phyloP scores from a whole-genome alignment of 345 rosid genomes.

The Dipteronia sinensis region DNA sequence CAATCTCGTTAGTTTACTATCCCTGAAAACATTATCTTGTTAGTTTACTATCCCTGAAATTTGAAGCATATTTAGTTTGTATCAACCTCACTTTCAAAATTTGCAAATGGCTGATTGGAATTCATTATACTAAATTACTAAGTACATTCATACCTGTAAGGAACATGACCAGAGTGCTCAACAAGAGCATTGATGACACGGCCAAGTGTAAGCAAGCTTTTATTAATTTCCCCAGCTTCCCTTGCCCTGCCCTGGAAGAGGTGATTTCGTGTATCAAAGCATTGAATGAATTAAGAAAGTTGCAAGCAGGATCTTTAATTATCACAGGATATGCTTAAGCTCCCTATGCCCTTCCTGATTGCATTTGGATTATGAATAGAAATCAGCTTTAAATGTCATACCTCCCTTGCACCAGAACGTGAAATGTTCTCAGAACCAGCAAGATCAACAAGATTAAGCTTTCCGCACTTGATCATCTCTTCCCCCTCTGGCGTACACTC shows the following conservation, averaged over 20 bases:
- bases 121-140: not conserved
- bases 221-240: constrained; percentile 99
- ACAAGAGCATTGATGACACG: constrained; percentile 96
- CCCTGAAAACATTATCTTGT: constrained; percentile 76
- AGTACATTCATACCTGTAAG: constrained; percentile 62
- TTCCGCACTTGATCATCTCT: constrained; percentile 98
- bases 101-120: constrained; percentile 5
- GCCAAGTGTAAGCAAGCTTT: constrained; percentile 98
- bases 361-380: not conserved
- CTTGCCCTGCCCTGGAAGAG: constrained; percentile 94
- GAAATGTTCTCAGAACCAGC: constrained; percentile 99
- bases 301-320: constrained; percentile 17
- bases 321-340: not conserved
- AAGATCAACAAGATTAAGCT: constrained; percentile 97
- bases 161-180: constrained; percentile 98
- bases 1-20: constrained; percentile 92
- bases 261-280: constrained; percentile 5
- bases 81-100: constrained; percentile 10
- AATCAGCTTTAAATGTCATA: constrained; percentile 28
- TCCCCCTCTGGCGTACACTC: constrained; percentile 98
- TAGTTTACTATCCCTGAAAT: constrained; percentile 89
- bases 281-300: not conserved
- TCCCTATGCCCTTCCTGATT: not conserved
- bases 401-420: constrained; percentile 98
- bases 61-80: constrained; percentile 21